Evolutionary conservation across 352 stramenopile species (phyloP).

Genomic region (Globisporangium solare): DNA sequence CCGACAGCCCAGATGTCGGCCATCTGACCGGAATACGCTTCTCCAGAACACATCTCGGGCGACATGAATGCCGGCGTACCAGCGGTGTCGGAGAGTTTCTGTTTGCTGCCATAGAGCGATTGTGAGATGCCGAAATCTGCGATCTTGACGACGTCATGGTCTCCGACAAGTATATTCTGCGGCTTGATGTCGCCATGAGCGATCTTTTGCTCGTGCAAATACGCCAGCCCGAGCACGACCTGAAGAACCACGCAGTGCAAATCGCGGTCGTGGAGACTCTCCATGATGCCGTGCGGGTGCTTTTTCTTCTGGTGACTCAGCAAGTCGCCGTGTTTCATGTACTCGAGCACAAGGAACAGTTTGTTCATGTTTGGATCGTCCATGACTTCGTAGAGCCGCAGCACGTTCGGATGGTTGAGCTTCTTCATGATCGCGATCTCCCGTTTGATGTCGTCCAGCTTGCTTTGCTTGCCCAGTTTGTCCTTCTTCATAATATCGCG

Average conservation of each 20-base stretch:
- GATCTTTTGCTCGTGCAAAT: slow-evolving; percentile 85
- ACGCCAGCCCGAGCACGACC: slow-evolving; percentile 82
- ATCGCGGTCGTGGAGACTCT: slow-evolving; percentile 60
- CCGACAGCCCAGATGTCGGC: slow-evolving; percentile 91
- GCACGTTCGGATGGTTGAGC: slow-evolving; percentile 93
- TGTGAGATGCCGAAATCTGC: slow-evolving; percentile 90
- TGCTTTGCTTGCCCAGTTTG: slow-evolving; percentile 74
- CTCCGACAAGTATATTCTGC: slow-evolving; percentile 84
- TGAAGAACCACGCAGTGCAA: slow-evolving; percentile 71
- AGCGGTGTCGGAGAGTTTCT: slow-evolving; percentile 72
- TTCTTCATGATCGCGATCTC: slow-evolving; percentile 99
- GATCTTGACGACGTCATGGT: slow-evolving; percentile 89
- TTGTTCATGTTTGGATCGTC: slow-evolving; percentile 93
- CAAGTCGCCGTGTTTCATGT: slow-evolving; percentile 86
- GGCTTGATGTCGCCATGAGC: slow-evolving; percentile 87
- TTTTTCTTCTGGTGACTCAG: slow-evolving; percentile 76
- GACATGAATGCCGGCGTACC: slow-evolving; percentile 92
- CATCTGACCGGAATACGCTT: slow-evolving; percentile 81
- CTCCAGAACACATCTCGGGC: slow-evolving; percentile 87
- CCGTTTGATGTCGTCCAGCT: slow-evolving; percentile 84
- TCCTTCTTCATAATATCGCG: slow-evolving; percentile 86
- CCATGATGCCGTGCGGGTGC: slow-evolving; percentile 24
- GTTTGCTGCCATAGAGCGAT: slow-evolving; percentile 75
- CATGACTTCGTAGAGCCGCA: slow-evolving; percentile 95
- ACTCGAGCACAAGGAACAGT: slow-evolving; percentile 97